phyloP scores from a whole-genome alignment of 352 stramenopile species.

The Ochromonadaceae sp. region DNA sequence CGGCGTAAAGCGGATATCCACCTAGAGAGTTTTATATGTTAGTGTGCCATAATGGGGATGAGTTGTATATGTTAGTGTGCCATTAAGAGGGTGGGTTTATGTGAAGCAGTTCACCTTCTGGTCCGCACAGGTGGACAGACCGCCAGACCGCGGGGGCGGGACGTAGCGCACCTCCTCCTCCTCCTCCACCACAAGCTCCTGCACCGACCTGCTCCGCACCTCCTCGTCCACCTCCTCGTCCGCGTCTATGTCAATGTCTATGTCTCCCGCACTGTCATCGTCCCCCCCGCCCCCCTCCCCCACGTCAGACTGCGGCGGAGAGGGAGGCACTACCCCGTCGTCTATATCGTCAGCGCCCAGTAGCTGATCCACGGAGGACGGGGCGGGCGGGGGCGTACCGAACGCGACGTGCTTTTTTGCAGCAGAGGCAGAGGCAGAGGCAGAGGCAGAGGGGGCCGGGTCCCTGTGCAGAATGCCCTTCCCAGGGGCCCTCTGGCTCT shows the following conservation, averaged over 20 bases:
- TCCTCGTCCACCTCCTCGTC: slow-evolving; percentile 16
- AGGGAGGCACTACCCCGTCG: no score
- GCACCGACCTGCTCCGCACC: not conserved
- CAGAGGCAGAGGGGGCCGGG: not conserved
- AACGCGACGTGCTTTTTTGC: not conserved
- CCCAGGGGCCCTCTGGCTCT: not conserved
- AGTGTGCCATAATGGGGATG: no score
- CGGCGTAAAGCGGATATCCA: slow-evolving; percentile 33
- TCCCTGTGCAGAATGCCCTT: not conserved
- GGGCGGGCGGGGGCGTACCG: not conserved
- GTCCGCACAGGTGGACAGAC: no score
- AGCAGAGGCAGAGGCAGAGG: not conserved
- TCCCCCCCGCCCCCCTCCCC: no score
- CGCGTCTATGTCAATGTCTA: not conserved
- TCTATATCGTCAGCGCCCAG: not conserved
- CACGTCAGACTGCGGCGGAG: no score
- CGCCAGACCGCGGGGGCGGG: slow-evolving; percentile 1
- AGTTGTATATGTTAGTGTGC: no score
- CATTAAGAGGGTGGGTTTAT: no score
- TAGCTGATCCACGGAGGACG: not conserved
- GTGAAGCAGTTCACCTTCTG: no score
- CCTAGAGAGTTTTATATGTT: no score
- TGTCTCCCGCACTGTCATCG: not conserved
- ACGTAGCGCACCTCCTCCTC: slow-evolving; percentile 5
- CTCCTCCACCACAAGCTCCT: not conserved